Evolutionary conservation across 495 filamentous ascomycete genomes (phyloP), one percentile per base, ranked within the genome.

Genomic region (Evansstolkia leycettana): DNA sequence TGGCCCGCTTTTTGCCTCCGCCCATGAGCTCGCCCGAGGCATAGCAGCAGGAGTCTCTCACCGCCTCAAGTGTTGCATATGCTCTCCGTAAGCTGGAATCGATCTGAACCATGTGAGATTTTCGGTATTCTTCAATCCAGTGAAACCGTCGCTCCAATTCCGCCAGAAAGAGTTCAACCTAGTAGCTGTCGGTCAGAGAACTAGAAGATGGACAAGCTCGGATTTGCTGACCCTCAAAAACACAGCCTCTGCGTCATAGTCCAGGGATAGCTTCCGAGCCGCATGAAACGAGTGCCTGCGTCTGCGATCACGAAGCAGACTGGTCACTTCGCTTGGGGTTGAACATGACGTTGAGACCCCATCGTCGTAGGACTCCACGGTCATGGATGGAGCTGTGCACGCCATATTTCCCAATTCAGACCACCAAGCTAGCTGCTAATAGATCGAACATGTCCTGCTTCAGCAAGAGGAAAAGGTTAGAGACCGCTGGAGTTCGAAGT

Each of bases 21-120:
- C 82, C 92, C 53, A 95, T 80, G 26, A 94, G 70, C 42, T 86
- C 87, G 38, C 83, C 88, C 6, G 88, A 92, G n/a, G 87, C 84
- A 38, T 86, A 72, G 5, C 82, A 85, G 54, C 90, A 99, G 41
- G 83, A 77, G 42, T 82, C 76, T 38, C 84, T 74, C 2, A 99
- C 86, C 10, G 88, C 82, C 48, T 89, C 82, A 10, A 99, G 61
- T 0, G 87, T 90, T 4, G 75, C 62, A 53, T 92, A 89, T 12
- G 88, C 88, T 31, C 81, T 70, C 24, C 75, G 73, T 33, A 96
- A 76, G 37, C 84, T 79, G 14, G 81, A 62, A 52, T 96, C 90
- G 38, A 94, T 65, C 28, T 79, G 83, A 25, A 83, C 57, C 50
- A 94, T 67, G 37, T 80, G 82, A 14, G 86, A 61, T 39, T 90